phyloP scores from a whole-genome alignment of 371 early-diverging fungal genomes.

The Mortierella sp. region DNA sequence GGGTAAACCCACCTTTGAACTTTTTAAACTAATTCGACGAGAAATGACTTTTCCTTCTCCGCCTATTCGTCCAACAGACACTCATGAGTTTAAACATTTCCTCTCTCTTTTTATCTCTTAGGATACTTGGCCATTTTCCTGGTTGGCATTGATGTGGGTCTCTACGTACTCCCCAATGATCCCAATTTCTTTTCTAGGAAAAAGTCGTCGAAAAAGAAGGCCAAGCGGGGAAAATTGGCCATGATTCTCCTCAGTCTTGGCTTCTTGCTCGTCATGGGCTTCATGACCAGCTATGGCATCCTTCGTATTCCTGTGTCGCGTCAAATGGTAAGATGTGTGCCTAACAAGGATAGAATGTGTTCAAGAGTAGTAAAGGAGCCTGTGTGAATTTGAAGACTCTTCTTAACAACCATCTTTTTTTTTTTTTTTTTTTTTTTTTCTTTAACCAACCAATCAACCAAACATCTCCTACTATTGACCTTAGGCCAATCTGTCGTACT shows the following conservation, averaged over 20 bases:
- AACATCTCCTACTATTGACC: background rate
- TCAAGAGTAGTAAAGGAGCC: too few species aligned
- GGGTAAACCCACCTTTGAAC: constrained; percentile 57
- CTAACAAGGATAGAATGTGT: background rate
- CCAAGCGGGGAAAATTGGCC: constrained; percentile 56
- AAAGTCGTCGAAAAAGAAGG: constrained; percentile 53
- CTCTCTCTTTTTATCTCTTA: constrained; percentile 23
- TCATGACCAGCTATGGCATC: constrained; percentile 50
- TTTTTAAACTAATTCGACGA: too few species aligned
- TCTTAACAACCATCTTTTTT: background rate
- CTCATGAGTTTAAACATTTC: background rate
- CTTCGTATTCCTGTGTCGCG: constrained; percentile 68
- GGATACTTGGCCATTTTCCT: constrained; percentile 89
- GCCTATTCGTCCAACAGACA: background rate
- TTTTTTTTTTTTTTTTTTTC: background rate
- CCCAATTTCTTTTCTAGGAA: constrained; percentile 48
- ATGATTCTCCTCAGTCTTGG: constrained; percentile 56
- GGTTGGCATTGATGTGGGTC: constrained; percentile 74
- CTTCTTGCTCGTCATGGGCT: constrained; percentile 53
- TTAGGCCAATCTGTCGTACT: constrained; percentile 81
- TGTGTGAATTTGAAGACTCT: too few species aligned
- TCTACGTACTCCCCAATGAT: constrained; percentile 61
- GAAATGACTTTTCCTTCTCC: background rate
- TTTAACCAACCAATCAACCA: too few species aligned
- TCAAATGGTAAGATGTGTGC: constrained; percentile 64